Conservation (phyloP, 2,329 filamentous ascomycete species). For the Amphichorda felina region DNA sequence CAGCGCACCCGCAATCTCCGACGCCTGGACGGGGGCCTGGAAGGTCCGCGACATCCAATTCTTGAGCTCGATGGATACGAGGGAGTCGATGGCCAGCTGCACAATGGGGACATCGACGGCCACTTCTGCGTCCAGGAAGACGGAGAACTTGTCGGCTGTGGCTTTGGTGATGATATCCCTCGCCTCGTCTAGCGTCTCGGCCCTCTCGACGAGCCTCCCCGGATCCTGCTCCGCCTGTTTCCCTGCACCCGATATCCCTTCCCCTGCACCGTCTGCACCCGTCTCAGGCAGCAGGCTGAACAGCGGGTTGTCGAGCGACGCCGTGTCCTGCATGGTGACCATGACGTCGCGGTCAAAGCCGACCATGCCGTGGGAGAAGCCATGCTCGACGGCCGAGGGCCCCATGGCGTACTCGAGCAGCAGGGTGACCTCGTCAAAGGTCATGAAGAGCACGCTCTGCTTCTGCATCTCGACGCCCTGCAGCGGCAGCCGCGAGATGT, state of each 20-base stretch:
- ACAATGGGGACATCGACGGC: conserved; percentile 6
- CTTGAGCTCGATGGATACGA: conserved; percentile 12
- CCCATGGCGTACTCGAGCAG: not conserved
- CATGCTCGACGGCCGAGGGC: not conserved
- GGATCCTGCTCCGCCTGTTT: not conserved
- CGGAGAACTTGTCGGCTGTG: conserved; percentile 9
- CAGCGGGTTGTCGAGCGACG: conserved; percentile 8
- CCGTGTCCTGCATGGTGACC: conserved; percentile 7
- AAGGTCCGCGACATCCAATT: conserved; percentile 13
- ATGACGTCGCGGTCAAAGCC: conserved; percentile 8
- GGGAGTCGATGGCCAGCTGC: conserved; percentile 10
- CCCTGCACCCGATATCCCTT: not conserved
- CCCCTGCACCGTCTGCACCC: not conserved
- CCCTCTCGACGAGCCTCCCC: conserved; percentile 3
- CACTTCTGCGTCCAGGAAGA: conserved; percentile 10
- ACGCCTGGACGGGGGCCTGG: conserved; percentile 12
- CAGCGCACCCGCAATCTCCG: conserved; percentile 12
- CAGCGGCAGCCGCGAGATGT: no score
- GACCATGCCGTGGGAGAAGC: not conserved
- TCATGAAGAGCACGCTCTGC: not conserved
- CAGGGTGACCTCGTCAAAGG: not conserved
- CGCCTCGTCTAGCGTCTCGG: conserved; percentile 6
- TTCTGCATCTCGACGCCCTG: not conserved
- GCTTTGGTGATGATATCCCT: conserved; percentile 7
- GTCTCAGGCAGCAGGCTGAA: conserved; percentile 7